Percentiles rank a stretch among this genome's conserved stretches.
phyloP scores from a whole-genome alignment of 495 filamentous ascomycete genomes.

The Penicillium cinerascens region DNA sequence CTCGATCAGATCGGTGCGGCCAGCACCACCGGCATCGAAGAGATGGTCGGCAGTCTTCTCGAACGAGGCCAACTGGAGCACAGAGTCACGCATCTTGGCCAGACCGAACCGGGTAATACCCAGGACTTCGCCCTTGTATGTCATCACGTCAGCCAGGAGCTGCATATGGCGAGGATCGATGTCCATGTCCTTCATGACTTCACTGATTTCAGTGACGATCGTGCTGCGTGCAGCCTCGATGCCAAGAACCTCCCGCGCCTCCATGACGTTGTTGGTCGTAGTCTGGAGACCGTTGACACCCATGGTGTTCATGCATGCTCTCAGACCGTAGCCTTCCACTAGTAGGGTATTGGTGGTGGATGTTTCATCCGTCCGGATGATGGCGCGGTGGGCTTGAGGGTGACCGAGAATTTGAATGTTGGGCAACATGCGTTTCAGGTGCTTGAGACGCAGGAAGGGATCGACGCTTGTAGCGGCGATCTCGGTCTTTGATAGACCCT shows the following conservation, averaged over 20 bases:
- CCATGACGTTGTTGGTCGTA: conserved; percentile 84
- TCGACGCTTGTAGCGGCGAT: conserved; percentile 57
- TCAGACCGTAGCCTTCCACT: conserved; percentile 92
- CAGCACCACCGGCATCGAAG: conserved; percentile 87
- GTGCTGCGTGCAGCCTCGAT: conserved; percentile 90
- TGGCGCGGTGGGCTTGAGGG: conserved; percentile 77
- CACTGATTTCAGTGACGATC: conserved; percentile 74
- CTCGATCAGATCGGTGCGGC: conserved; percentile 84
- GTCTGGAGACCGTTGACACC: conserved; percentile 75
- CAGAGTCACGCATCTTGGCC: conserved; percentile 93
- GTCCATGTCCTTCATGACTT: conserved; percentile 86
- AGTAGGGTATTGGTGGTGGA: conserved; percentile 63
- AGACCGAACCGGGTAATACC: conserved; percentile 96
- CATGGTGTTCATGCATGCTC: conserved; percentile 83
- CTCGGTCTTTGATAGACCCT: conserved; percentile 52
- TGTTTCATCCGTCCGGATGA: conserved; percentile 74
- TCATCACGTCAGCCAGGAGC: conserved; percentile 98
- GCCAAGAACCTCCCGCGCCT: conserved; percentile 86
- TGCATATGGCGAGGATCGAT: conserved; percentile 99
- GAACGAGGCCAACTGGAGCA: conserved; percentile 92
- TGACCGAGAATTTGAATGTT: conserved; percentile 81
- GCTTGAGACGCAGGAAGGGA: conserved; percentile 74
- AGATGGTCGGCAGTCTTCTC: conserved; percentile 98
- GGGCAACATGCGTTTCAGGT: conserved; percentile 77
- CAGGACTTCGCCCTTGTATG: conserved; percentile 95